phyloP scores from a whole-genome alignment of 257 asterid genomes.

The Haberlea rhodopensis region DNA sequence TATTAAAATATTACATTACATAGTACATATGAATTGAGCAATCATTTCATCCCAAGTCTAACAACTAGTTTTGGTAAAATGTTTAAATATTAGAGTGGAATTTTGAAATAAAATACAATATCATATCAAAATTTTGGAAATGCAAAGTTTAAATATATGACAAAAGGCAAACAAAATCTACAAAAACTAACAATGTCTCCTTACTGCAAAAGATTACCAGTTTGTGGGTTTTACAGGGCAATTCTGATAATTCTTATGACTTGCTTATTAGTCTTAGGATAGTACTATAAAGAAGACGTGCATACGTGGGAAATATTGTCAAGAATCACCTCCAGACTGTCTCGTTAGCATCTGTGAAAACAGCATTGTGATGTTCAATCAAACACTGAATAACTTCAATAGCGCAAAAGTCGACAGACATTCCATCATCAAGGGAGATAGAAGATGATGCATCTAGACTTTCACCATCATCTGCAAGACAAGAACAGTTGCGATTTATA shows the following conservation, averaged over 20 bases:
- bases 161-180: slow-evolving; percentile 21
- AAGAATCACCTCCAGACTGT: slow-evolving; percentile 65
- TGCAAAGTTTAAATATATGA: too few relatives aligned
- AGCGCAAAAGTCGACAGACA: slow-evolving; percentile 61
- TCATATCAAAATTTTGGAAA: too few relatives aligned
- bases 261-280: slow-evolving; percentile 11
- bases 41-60: too few relatives aligned
- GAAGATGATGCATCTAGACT: slow-evolving; percentile 63
- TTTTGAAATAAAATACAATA: too few relatives aligned
- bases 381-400: slow-evolving; percentile 87
- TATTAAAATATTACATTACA: too few relatives aligned
- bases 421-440: slow-evolving; percentile 77
- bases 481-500: too few relatives aligned
- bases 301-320: slow-evolving; percentile 11
- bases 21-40: too few relatives aligned
- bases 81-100: too few relatives aligned
- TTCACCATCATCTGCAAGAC: slow-evolving; percentile 56
- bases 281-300: slow-evolving; percentile 38
- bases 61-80: too few relatives aligned
- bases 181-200: slow-evolving; percentile 14
- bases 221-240: background rate
- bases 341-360: slow-evolving; percentile 81
- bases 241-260: background rate
- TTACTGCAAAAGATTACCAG: background rate
- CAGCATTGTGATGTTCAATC: slow-evolving; percentile 75